A percentile compares a stretch with the other conserved stretches of the same genome.
These are phyloP conservation scores for Lichtheimia hyalospora DNA, from an alignment of 371 early-diverging fungal species.

Conservation along the genomic window DNA sequence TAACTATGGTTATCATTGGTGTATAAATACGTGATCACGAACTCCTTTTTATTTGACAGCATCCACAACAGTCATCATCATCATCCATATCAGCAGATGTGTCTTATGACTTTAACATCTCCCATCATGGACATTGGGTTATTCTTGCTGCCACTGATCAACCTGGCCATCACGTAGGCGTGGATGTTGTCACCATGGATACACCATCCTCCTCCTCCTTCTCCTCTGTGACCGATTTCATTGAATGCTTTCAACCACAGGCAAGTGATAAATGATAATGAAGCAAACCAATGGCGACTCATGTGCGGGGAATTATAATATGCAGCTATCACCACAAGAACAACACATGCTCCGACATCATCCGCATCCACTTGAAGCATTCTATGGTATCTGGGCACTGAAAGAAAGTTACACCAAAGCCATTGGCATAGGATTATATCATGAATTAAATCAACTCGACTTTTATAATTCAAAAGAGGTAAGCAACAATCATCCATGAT, in stretches of 20 bases:
- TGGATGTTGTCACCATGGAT: constrained; percentile 51
- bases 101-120: constrained; percentile 49
- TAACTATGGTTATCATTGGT: too few relatives aligned
- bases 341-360: constrained; percentile 18
- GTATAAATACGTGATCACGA: background rate
- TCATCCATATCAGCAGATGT: background rate
- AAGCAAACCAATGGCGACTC: background rate
- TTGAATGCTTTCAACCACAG: constrained; percentile 35
- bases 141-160: constrained; percentile 36
- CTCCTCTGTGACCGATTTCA: constrained; percentile 30
- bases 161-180: constrained; percentile 37
- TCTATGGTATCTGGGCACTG: constrained; percentile 57
- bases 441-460: constrained; percentile 43
- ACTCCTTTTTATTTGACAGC: background rate
- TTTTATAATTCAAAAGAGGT: constrained; percentile 20
- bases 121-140: constrained; percentile 70
- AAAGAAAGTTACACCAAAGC: constrained; percentile 69
- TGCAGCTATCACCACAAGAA: constrained; percentile 38
- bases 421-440: constrained; percentile 54
- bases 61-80: background rate
- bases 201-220: constrained; percentile 14
- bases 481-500: background rate
- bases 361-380: constrained; percentile 29
- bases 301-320: background rate
- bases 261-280: constrained; percentile 15